phyloP scores from a whole-genome alignment of 805 yeast genomes.

The Nakazawaea anatomiae region DNA sequence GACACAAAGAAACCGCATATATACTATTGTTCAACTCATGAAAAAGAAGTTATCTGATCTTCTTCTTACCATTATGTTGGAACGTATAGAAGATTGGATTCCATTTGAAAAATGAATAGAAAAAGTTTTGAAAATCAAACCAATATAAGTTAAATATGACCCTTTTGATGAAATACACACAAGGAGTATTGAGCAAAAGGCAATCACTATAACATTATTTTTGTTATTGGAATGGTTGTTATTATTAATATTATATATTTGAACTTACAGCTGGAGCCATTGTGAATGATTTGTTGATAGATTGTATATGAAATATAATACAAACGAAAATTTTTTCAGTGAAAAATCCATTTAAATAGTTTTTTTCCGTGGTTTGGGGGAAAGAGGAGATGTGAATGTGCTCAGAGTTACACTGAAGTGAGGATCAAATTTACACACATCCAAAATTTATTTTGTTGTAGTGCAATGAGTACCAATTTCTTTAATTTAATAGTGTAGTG shows the following conservation, averaged over 20 bases:
- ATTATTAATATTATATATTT: not conserved
- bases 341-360: not conserved
- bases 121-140: slow-evolving; percentile 42
- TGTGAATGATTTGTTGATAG: slow-evolving; percentile 18
- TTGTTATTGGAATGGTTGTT: not conserved
- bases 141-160: slow-evolving; percentile 23
- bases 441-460: too few species aligned
- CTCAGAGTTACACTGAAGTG: not conserved
- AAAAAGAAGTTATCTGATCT: too few species aligned
- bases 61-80: too few species aligned
- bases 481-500: not conserved
- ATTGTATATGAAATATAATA: not conserved
- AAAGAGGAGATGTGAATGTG: too few species aligned
- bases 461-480: not conserved
- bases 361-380: not conserved
- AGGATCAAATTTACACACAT: too few species aligned
- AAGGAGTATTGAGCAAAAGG: not conserved
- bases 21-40: too few species aligned
- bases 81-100: too few species aligned
- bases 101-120: not conserved
- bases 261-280: slow-evolving; percentile 93
- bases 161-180: not conserved
- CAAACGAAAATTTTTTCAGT: not conserved
- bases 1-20: too few species aligned
- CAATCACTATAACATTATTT: slow-evolving; percentile 13